Conservation (phyloP, 331 rosid genomes). For the Telfairia occidentalis region DNA sequence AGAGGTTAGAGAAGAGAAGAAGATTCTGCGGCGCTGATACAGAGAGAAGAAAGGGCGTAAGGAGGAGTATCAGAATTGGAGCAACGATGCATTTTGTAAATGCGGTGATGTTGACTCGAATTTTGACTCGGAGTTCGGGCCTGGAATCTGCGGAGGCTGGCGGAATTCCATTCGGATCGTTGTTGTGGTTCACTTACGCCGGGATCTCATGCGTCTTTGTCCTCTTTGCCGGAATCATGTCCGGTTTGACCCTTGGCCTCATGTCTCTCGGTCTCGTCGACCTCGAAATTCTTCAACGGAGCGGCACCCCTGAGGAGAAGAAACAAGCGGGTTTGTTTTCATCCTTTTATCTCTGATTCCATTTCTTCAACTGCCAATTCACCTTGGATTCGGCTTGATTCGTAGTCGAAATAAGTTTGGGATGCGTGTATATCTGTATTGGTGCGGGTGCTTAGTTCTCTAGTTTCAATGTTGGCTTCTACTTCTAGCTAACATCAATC, state of each 20-base stretch:
- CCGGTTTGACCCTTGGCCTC: conserved; percentile 89
- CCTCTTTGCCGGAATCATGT: conserved; percentile 89
- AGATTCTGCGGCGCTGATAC: background rate
- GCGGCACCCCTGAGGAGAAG: conserved; percentile 74
- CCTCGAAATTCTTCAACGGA: conserved; percentile 85
- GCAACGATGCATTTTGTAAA: conserved; percentile 36
- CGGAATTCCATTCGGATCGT: conserved; percentile 45
- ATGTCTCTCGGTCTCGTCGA: conserved; percentile 96
- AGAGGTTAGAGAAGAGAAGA: background rate
- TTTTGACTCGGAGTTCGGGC: conserved; percentile 32
- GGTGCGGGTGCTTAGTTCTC: background rate
- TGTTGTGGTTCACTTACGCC: conserved; percentile 61
- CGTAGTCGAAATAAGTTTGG: background rate
- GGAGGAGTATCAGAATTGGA: background rate
- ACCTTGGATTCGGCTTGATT: background rate
- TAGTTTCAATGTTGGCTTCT: background rate
- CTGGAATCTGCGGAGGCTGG: conserved; percentile 19
- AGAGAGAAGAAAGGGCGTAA: background rate
- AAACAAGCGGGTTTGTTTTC: conserved; percentile 64
- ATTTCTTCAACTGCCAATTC: background rate
- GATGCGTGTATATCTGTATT: background rate
- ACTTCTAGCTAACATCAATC: background rate
- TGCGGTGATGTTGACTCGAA: conserved; percentile 38
- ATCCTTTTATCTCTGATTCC: background rate
- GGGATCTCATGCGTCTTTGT: conserved; percentile 57